Evolutionary conservation across 495 filamentous ascomycete species (phyloP).

Genomic region (Neurospora discreta): DNA sequence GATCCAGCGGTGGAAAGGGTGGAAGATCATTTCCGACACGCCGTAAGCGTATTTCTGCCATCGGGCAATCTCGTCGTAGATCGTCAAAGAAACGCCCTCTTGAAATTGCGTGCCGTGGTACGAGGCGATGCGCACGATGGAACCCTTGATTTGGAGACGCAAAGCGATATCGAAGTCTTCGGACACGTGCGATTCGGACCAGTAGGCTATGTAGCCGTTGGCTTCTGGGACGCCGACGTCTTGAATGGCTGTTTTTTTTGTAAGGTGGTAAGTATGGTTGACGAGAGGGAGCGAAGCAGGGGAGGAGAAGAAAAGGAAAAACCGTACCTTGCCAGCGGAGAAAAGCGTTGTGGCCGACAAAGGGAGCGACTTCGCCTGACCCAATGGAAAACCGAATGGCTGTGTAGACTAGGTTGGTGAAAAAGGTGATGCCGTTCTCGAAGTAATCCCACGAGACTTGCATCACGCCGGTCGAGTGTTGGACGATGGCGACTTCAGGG

Average conservation of each 20-base stretch:
- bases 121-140: conserved; percentile 54
- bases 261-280: not conserved
- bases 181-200: conserved; percentile 67
- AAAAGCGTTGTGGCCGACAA: conserved; percentile 63
- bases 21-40: conserved; percentile 64
- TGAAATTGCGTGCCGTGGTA: conserved; percentile 63
- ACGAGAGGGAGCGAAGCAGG: not conserved
- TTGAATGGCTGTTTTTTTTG: conserved; percentile 51
- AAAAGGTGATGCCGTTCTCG: conserved; percentile 64
- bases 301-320: not conserved
- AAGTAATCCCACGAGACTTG: conserved; percentile 64
- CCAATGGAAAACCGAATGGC: conserved; percentile 61
- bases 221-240: conserved; percentile 51
- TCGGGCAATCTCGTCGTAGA: conserved; percentile 66
- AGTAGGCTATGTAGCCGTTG: conserved; percentile 58
- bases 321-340: conserved; percentile 44
- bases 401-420: conserved; percentile 66
- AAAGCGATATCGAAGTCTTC: conserved; percentile 76
- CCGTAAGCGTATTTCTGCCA: conserved; percentile 79
- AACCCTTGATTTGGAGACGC: conserved; percentile 54
- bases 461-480: conserved; percentile 33
- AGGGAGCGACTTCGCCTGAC: conserved; percentile 66
- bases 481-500: conserved; percentile 51
- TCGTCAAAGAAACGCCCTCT: conserved; percentile 67
- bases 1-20: conserved; percentile 51